phyloP scores from a whole-genome alignment of 495 filamentous ascomycete genomes.

The Talaromyces stipitatus region DNA sequence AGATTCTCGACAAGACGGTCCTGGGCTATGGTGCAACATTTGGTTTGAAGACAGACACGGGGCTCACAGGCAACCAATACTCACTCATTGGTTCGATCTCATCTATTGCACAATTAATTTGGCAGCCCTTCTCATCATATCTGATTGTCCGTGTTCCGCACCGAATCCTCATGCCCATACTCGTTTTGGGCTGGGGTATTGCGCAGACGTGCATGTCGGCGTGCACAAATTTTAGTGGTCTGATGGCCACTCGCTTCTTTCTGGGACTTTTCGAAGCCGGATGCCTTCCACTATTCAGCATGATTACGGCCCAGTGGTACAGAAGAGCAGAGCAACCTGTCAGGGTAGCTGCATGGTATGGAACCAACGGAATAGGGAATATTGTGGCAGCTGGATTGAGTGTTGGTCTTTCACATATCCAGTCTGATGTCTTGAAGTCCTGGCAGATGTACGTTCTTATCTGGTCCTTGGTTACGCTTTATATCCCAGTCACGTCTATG shows the following conservation, averaged over 20 bases:
- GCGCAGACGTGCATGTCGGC: slow-evolving; percentile 40
- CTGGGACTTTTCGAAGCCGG: slow-evolving; percentile 45
- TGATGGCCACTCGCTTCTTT: slow-evolving; percentile 43
- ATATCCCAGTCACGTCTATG: no score
- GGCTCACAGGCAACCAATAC: slow-evolving; percentile 53
- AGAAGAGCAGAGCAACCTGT: slow-evolving; percentile 41
- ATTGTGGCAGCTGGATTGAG: slow-evolving; percentile 37
- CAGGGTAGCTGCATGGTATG: slow-evolving; percentile 41
- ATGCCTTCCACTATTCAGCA: slow-evolving; percentile 50
- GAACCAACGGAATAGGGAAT: slow-evolving; percentile 40
- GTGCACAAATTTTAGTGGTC: slow-evolving; percentile 26
- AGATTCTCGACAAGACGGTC: slow-evolving; percentile 59
- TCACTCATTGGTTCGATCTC: slow-evolving; percentile 54
- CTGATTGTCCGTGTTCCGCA: slow-evolving; percentile 60
- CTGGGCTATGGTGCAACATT: slow-evolving; percentile 58
- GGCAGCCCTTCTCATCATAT: slow-evolving; percentile 58
- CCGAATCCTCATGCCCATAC: slow-evolving; percentile 52
- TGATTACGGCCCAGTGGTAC: slow-evolving; percentile 44
- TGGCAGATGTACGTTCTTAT: slow-evolving; percentile 51
- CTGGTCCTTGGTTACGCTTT: no score
- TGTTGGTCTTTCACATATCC: slow-evolving; percentile 48
- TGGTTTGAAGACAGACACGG: slow-evolving; percentile 45
- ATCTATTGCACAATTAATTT: slow-evolving; percentile 55
- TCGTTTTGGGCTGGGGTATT: slow-evolving; percentile 48
- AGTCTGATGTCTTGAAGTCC: slow-evolving; percentile 37